Evolutionary conservation across 495 filamentous ascomycete species (phyloP).

Genomic region (Trichoderma gamsii): DNA sequence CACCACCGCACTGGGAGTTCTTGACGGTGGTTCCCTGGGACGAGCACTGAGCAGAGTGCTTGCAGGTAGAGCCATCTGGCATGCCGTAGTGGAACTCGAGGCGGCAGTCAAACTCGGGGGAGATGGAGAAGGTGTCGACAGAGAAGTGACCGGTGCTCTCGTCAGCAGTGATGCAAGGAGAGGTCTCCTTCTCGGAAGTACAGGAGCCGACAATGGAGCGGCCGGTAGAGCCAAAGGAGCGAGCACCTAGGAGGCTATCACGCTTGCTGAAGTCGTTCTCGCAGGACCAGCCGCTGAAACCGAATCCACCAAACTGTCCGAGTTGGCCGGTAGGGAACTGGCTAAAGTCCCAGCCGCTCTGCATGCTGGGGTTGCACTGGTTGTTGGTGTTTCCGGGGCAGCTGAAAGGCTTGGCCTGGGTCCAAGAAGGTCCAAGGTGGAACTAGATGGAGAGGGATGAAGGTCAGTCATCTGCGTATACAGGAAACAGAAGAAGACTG

Average conservation of each 20-base stretch:
- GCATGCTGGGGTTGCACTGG: constrained; percentile 61
- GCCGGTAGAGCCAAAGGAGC: constrained; percentile 45
- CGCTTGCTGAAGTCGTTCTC: constrained; percentile 48
- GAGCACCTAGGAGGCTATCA: constrained; percentile 60
- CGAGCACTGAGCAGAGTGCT: constrained; percentile 60
- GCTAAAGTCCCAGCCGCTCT: constrained; percentile 63
- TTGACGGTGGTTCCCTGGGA: constrained; percentile 55
- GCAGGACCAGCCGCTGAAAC: constrained; percentile 67
- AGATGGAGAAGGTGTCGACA: constrained; percentile 63
- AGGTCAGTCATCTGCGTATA: background rate
- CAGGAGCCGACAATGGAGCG: background rate
- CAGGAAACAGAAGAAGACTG: background rate
- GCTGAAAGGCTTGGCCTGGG: constrained; percentile 49
- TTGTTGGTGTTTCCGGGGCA: constrained; percentile 73
- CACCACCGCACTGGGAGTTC: constrained; percentile 90
- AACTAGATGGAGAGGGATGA: background rate
- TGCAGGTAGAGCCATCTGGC: constrained; percentile 73
- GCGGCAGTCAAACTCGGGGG: constrained; percentile 65
- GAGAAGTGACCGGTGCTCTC: constrained; percentile 59
- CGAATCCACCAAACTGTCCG: constrained; percentile 60
- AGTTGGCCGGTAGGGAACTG: constrained; percentile 59
- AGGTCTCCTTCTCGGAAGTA: background rate
- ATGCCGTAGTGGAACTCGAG: constrained; percentile 79
- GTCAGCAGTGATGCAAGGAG: constrained; percentile 35
- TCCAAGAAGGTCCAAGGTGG: constrained; percentile 41